phyloP scores from a whole-genome alignment of 2,329 filamentous ascomycete species.

The Ophiognomonia clavigignenti-juglandacearum region DNA sequence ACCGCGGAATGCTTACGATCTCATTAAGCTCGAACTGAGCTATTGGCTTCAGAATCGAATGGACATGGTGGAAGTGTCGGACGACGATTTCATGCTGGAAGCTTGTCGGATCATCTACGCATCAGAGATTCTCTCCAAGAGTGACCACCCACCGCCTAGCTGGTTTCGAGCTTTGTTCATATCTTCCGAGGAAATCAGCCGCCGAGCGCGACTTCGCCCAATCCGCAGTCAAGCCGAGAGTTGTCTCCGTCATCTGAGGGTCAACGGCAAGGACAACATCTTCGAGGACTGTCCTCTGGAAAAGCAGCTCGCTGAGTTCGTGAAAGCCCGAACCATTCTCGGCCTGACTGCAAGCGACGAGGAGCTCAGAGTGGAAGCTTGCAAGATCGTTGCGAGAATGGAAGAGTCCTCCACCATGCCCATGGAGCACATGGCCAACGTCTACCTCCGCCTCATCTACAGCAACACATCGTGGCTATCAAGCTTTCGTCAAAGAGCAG shows the following conservation, averaged over 20 bases:
- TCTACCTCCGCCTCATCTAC: constrained; percentile 49
- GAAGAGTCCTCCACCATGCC: constrained; percentile 47
- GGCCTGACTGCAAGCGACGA: constrained; percentile 56
- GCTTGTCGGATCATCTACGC: constrained; percentile 55
- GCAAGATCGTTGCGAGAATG: constrained; percentile 51
- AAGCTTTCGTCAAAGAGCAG: constrained; percentile 50
- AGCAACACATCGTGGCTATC: constrained; percentile 50
- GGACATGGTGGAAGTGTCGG: constrained; percentile 38
- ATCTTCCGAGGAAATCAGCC: constrained; percentile 36
- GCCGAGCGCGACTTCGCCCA: constrained; percentile 43
- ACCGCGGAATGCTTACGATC: constrained; percentile 55
- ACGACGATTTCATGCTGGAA: constrained; percentile 51
- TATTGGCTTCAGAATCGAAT: constrained; percentile 44
- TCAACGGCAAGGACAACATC: constrained; percentile 54
- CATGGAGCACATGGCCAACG: constrained; percentile 47
- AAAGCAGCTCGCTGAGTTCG: constrained; percentile 48
- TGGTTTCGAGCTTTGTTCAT: constrained; percentile 59
- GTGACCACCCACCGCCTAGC: constrained; percentile 33
- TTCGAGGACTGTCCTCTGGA: constrained; percentile 55
- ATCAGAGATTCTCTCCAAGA: constrained; percentile 41
- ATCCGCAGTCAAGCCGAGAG: constrained; percentile 42
- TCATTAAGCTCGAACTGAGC: constrained; percentile 53
- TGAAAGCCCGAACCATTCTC: constrained; percentile 44
- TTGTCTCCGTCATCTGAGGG: constrained; percentile 42
- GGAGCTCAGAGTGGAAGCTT: constrained; percentile 56